A percentile compares a stretch with the other conserved stretches of the same genome.
Evolutionary conservation across 2,329 filamentous ascomycete genomes (phyloP).

Genomic region (Tetracladium maxilliforme): DNA sequence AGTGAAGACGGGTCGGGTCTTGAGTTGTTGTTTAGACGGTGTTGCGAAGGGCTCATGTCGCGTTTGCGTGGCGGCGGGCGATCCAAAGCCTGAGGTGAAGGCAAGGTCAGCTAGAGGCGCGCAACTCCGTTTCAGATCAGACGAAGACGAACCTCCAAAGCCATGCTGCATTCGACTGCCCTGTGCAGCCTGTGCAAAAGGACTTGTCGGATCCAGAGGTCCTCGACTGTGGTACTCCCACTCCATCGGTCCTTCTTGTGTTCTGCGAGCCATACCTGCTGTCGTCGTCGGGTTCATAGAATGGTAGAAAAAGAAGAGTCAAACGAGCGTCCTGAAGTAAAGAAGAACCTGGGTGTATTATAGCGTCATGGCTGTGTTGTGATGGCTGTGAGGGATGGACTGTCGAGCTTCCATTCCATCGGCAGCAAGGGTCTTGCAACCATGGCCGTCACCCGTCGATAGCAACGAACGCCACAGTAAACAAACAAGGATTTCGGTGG

Average conservation of each 20-base stretch:
- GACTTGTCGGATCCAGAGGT: constrained; percentile 44
- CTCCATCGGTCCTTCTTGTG: constrained; percentile 48
- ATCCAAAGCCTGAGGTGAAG: constrained; percentile 11
- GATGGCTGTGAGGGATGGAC: background rate
- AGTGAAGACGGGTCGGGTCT: too few relatives aligned
- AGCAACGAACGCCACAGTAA: background rate
- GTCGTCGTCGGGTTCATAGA: background rate
- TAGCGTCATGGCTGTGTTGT: background rate
- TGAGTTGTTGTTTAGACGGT: constrained; percentile 14
- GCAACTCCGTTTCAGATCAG: constrained; percentile 4
- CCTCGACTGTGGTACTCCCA: constrained; percentile 47
- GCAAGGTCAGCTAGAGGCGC: too few relatives aligned
- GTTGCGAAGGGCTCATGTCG: constrained; percentile 18
- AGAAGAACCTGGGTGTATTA: background rate
- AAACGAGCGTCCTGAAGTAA: background rate
- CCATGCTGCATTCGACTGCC: constrained; percentile 11
- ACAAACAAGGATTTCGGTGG: background rate
- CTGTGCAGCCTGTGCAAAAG: constrained; percentile 37
- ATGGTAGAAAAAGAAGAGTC: background rate
- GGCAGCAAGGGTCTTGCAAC: background rate
- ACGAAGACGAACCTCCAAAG: constrained; percentile 2
- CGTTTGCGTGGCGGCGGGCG: too few relatives aligned
- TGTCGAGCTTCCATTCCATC: background rate
- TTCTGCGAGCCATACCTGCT: constrained; percentile 33
- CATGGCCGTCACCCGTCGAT: background rate